phyloP scores from a whole-genome alignment of 768 basidiomycete species.

The Coprinopsis marcescibilis region DNA sequence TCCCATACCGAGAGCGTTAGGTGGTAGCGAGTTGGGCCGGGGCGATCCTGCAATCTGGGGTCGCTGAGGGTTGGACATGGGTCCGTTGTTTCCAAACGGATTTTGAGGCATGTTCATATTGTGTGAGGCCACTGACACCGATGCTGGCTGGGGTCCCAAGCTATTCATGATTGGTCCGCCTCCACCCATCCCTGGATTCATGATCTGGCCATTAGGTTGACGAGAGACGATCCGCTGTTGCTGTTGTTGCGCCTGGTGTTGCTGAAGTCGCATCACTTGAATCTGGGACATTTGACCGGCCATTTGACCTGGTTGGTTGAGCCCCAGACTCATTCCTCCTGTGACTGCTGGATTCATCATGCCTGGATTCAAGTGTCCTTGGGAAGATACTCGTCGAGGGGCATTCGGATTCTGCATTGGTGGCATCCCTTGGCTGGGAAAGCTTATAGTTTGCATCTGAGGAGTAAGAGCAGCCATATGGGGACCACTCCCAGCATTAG shows the following conservation, averaged over 20 bases:
- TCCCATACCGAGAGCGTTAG: constrained; percentile 25
- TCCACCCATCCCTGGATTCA: background rate
- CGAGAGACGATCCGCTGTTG: background rate
- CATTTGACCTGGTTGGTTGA: background rate
- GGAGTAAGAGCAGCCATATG: constrained; percentile 3
- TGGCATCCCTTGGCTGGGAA: constrained; percentile 6
- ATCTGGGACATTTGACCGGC: constrained; percentile 1
- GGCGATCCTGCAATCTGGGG: background rate
- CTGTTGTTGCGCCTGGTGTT: background rate
- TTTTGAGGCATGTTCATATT: no score
- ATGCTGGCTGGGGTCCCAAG: constrained; percentile 2
- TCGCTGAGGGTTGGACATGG: background rate
- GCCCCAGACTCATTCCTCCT: constrained; percentile 8
- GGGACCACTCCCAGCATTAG: background rate
- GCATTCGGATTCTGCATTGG: background rate
- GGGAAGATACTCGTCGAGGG: constrained; percentile 5
- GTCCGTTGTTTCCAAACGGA: background rate
- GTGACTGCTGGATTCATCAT: constrained; percentile 3
- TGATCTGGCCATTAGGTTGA: background rate
- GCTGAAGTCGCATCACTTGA: background rate
- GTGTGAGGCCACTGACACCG: constrained; percentile 2
- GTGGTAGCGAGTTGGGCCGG: background rate
- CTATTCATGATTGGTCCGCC: constrained; percentile 4
- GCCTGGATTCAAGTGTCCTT: background rate
- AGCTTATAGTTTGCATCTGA: constrained; percentile 2